Evolutionary conservation across 2,329 filamentous ascomycete genomes (phyloP).

Genomic region (Teratosphaeria viscida): DNA sequence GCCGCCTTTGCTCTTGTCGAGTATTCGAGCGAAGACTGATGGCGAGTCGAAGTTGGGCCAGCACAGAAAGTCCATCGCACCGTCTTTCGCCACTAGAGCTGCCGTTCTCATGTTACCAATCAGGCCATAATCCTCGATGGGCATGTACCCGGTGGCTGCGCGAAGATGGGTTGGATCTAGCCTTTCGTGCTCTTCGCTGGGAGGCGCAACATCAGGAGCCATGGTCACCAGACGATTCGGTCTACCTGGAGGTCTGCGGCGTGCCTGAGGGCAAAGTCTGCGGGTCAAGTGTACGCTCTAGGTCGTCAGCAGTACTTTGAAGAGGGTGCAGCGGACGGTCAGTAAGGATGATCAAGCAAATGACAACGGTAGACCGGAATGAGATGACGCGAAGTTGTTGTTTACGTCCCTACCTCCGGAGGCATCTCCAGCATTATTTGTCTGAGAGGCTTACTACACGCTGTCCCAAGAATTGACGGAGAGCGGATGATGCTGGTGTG

Average conservation of each 20-base stretch:
- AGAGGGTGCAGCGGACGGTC: not conserved
- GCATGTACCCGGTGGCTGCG: not conserved
- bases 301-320: not conserved
- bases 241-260: not conserved
- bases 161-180: not conserved
- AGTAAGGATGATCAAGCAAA: not conserved
- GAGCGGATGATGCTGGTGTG: not conserved
- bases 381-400: not conserved
- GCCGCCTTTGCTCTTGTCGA: not conserved
- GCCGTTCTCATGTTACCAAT: not conserved
- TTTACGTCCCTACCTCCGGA: not conserved
- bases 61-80: not conserved
- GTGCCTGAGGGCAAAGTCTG: not conserved
- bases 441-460: not conserved
- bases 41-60: constrained; percentile 1
- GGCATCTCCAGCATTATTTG: not conserved
- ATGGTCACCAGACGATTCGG: not conserved
- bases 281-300: not conserved
- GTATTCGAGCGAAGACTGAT: not conserved
- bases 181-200: not conserved
- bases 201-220: not conserved
- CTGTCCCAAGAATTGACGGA: not conserved
- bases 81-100: not conserved
- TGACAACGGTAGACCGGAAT: not conserved
- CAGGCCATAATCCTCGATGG: not conserved